Base-by-base conservation (phyloP, 768 basidiomycete genomes). In the Mrakia frigida region DNA sequence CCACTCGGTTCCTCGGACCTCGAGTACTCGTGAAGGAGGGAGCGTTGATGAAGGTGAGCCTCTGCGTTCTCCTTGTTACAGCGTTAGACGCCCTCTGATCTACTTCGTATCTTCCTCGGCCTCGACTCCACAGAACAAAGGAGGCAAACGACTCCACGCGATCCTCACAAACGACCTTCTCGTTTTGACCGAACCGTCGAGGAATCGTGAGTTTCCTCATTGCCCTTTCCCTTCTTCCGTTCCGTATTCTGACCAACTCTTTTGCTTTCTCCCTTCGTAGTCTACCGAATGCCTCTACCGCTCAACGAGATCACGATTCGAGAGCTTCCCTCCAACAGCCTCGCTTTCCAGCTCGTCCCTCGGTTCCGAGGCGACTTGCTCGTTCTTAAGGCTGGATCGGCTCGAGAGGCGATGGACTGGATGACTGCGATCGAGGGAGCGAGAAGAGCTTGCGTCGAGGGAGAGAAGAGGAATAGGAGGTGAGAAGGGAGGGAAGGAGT, bases 1-100 rank as follows among this genome's bases (percentile, higher is more conserved):
- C 92, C 0, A 98, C 96, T 7, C 88, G 92, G 0, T 86, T 89
- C 77, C 89, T 95, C 85, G 96, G 94, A 0, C 84, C 87, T n/a
- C 87, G 96, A 25, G 87, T 86, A 80, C 86, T 99, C 14, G 77
- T 97, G 43, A 92, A 89, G 78, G 91, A 98, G 81, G 94, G 94
- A 0, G 77, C 86, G 3, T 82, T 97, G 16, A 84, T 86, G 79
- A 98, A 98, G 82, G 87, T 76, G n/a, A 25, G 43, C 25, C 0
- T 23, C 3, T 16, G 5, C 16, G 7, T 25, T 21, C 25, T 0
- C 74, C 18, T n/a, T 37, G 6, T 59, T 21, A 6, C 31, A n/a
- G 16, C 60, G 14, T 35, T 6, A 33, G 37, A 1, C 16, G 18
- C 18, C 16, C 11, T 39, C 43, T 25, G 43, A 43, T n/a, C n/a